A percentile compares a stretch with the other conserved stretches of the same genome.
phyloP scores from a whole-genome alignment of 495 filamentous ascomycete species.

The Diplogelasinospora grovesii region DNA sequence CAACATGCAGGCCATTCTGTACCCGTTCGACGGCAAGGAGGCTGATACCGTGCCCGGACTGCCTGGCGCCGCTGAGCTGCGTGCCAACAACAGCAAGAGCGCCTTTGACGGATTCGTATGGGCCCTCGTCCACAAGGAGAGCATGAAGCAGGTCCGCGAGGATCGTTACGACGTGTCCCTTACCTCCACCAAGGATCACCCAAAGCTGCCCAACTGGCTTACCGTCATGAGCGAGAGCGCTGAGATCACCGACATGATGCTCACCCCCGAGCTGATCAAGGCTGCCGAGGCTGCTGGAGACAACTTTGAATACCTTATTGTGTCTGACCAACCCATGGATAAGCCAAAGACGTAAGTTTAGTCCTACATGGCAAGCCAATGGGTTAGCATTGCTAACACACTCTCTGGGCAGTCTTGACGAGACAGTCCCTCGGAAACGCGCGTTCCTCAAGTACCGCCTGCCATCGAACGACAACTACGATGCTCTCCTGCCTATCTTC shows the following conservation, averaged over 20 bases:
- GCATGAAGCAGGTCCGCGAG: slow-evolving; percentile 82
- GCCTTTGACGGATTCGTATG: slow-evolving; percentile 87
- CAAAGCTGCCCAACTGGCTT: slow-evolving; percentile 84
- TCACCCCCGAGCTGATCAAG: slow-evolving; percentile 77
- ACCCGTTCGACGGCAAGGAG: slow-evolving; percentile 91
- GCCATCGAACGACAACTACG: slow-evolving; percentile 58
- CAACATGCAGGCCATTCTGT: slow-evolving; percentile 62
- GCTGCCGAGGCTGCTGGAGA: slow-evolving; percentile 77
- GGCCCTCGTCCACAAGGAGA: slow-evolving; percentile 90
- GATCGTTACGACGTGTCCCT: slow-evolving; percentile 93
- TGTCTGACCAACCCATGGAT: slow-evolving; percentile 85
- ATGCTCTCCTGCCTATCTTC: slow-evolving; percentile 67
- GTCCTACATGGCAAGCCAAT: neutral
- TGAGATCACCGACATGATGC: slow-evolving; percentile 81
- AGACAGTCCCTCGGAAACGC: slow-evolving; percentile 79
- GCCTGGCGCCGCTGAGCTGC: slow-evolving; percentile 48
- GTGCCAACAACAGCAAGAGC: slow-evolving; percentile 59
- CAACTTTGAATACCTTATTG: slow-evolving; percentile 76
- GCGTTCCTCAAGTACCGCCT: slow-evolving; percentile 69
- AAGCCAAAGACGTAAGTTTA: slow-evolving; percentile 74
- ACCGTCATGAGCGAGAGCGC: slow-evolving; percentile 96
- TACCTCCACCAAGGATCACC: slow-evolving; percentile 83
- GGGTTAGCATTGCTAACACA: slow-evolving; percentile 15
- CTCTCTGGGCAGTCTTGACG: slow-evolving; percentile 59
- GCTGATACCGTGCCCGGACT: slow-evolving; percentile 56